Percentiles rank a stretch among this genome's conserved stretches.
These are phyloP conservation scores for Aspergillus campestris DNA, from an alignment of 495 filamentous ascomycete genomes.

Conservation along the genomic window DNA sequence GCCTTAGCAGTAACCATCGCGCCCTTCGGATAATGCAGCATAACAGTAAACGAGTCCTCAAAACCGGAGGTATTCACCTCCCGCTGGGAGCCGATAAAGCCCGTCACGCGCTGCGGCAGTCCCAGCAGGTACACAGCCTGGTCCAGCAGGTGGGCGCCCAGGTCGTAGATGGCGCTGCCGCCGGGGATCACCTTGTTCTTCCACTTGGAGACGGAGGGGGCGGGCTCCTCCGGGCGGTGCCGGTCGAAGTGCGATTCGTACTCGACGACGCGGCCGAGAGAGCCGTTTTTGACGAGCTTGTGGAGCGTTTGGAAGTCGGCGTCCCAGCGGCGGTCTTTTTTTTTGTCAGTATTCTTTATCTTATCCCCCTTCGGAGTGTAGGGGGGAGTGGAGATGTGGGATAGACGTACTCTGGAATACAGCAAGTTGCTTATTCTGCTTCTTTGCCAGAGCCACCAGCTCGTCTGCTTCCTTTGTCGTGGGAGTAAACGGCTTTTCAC, in stretches of 20 bases:
- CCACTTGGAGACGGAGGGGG: slow-evolving; percentile 49
- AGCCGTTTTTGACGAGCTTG: slow-evolving; percentile 46
- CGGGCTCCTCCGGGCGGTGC: slow-evolving; percentile 49
- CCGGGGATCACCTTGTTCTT: slow-evolving; percentile 61
- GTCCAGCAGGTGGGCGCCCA: slow-evolving; percentile 79
- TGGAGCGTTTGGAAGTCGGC: slow-evolving; percentile 74
- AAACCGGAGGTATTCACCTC: slow-evolving; percentile 44
- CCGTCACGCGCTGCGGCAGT: slow-evolving; percentile 59
- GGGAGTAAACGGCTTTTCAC: slow-evolving; percentile 85
- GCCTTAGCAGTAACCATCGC: slow-evolving; percentile 60
- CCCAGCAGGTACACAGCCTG: slow-evolving; percentile 76
- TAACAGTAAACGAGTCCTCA: slow-evolving; percentile 61
- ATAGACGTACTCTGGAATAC: slow-evolving; percentile 77
- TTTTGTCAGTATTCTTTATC: too few species aligned
- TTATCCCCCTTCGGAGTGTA: too few species aligned
- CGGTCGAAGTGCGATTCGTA: slow-evolving; percentile 84
- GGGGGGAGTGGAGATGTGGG: too few species aligned
- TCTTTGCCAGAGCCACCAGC: slow-evolving; percentile 56
- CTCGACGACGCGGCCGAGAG: slow-evolving; percentile 62
- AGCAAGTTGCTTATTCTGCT: slow-evolving; percentile 54
- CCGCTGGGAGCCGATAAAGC: slow-evolving; percentile 59
- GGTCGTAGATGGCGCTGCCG: slow-evolving; percentile 69
- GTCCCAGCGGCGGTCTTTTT: slow-evolving; percentile 80
- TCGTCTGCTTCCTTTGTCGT: slow-evolving; percentile 61
- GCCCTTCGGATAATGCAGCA: slow-evolving; percentile 56